Evolutionary conservation across 805 yeast species (phyloP), one percentile per base, ranked within the genome.

Genomic region (Candida adriatica): DNA sequence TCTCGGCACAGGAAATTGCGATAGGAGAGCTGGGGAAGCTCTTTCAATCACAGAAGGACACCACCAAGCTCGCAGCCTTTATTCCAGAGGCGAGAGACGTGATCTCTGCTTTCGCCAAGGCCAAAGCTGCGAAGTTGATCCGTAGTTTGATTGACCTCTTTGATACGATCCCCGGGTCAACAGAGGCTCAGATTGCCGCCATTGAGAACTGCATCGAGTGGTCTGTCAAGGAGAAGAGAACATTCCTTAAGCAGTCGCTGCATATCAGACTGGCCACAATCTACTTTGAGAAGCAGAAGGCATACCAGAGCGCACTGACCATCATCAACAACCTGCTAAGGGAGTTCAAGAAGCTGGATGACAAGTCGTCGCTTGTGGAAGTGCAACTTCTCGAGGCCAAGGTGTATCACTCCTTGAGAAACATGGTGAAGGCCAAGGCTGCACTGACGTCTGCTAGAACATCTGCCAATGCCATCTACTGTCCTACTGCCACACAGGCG

Each of bases 371-470:
- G 19, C 71, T 92, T 33, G 95, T 92, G 10, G 98, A 92, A 57
- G 96, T 92, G 22, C 97, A 92, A 60, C 64, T 92, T 43, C 71
- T 92, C 42, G 97, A 92, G 57, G 71, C 92, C 14, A 80, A 86
- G 51, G 86, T 85, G 24, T 92, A 81, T 57, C 95, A 88, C 56
- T 87, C 94, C 17, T 67, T 92, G 48, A 75, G 96, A 56, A 92
- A 92, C 57, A 70, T 84, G 49, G 82, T 96, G 5, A 92, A 90
- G 61, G 74, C 95, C 5, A 75, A 84, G 49, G 96, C 97, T 6
- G 79, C 96, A 3, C 68, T 92, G 48, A 87, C 97, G 2, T 79
- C 94, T 28, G 96, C 98, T 2, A 75, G 97, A 58, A 92, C 98
- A 0, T 81, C 94, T 3, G 98, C 98, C n/a, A 94, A 92, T 57